A percentile compares a stretch with the other conserved stretches of the same genome.
Conservation (phyloP, 129 eudicot species). For the Helichrysum umbraculigerum region DNA sequence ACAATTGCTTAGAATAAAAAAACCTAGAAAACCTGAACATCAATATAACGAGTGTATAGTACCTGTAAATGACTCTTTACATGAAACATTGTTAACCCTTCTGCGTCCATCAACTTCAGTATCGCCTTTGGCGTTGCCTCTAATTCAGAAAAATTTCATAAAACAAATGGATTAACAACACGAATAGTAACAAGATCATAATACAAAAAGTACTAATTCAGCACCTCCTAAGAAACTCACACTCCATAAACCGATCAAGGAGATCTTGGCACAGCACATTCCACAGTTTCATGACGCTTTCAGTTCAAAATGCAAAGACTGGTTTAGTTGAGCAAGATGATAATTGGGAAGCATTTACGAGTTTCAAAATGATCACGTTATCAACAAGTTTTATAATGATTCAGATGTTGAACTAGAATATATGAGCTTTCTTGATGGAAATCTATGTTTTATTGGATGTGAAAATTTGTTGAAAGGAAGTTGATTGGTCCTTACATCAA, state of each 20-base stretch:
- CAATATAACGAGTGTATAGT: not conserved
- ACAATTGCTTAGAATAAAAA: not conserved
- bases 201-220: conserved; percentile 43
- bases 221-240: conserved; percentile 87
- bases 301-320: no score
- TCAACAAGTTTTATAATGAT: not conserved
- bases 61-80: conserved; percentile 98
- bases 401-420: conserved; percentile 8
- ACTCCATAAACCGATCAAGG: conserved; percentile 91
- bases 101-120: conserved; percentile 81
- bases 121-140: conserved; percentile 98
- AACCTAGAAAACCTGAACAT: conserved; percentile 8
- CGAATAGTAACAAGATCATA: conserved; percentile 7
- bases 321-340: no score
- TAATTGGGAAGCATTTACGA: no score
- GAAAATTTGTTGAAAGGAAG: not conserved
- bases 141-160: not conserved
- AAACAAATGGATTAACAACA: not conserved
- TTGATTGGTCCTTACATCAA: no score
- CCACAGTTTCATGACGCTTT: conserved; percentile 19
- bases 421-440: conserved; percentile 19
- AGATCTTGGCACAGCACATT: conserved; percentile 61
- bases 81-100: conserved; percentile 86
- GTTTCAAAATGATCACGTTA: no score
- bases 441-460: conserved; percentile 48